Evolutionary conservation across 805 yeast genomes (phyloP), one percentile per base, ranked within the genome.

Genomic region (Scheffersomyces stipitis): DNA sequence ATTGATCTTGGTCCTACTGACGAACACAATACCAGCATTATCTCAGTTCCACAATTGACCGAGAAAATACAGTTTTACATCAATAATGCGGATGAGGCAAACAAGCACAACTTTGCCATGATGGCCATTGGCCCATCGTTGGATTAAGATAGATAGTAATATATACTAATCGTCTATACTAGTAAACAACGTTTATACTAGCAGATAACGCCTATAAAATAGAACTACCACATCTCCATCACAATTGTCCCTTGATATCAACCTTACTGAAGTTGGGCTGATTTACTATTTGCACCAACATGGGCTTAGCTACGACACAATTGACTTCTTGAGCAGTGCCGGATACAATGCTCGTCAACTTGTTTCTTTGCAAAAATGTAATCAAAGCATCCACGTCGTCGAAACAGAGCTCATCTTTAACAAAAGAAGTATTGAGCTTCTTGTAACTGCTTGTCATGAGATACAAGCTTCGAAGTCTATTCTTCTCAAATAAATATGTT

Each of bases 171-270:
- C 18, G 15, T 26, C 13, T 15, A 12, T 15, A 13, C 18, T 5
- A 10, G 4, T 7, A 13, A n/a, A 20, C 5, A 15, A 13, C 5
- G 6, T 18, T 17, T 6, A 15, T 10, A 8, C 7, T 5, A 5
- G n/a, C 5, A 16, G 20, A 30, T 5, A 5, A n/a, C n/a, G n/a
- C n/a, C n/a, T n/a, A n/a, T n/a, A n/a, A n/a, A n/a, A n/a, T n/a
- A n/a, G n/a, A n/a, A n/a, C n/a, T n/a, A n/a, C n/a, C n/a, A n/a
- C n/a, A n/a, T n/a, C n/a, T n/a, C n/a, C n/a, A n/a, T 47, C 58
- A 81, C 5, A 80, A 71, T 61, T 90, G 97, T 1, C 98, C 98
- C 66, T 90, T 90, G 44, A 91, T 89, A 54, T 90, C 97, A 10
- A 90, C 80, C 52, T 73, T 82, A 41, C 66, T 76, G 47, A 73